These are phyloP conservation scores for Rhizopus arrhizus DNA, from an alignment of 371 early-diverging fungal genomes.

Conservation along the genomic window DNA sequence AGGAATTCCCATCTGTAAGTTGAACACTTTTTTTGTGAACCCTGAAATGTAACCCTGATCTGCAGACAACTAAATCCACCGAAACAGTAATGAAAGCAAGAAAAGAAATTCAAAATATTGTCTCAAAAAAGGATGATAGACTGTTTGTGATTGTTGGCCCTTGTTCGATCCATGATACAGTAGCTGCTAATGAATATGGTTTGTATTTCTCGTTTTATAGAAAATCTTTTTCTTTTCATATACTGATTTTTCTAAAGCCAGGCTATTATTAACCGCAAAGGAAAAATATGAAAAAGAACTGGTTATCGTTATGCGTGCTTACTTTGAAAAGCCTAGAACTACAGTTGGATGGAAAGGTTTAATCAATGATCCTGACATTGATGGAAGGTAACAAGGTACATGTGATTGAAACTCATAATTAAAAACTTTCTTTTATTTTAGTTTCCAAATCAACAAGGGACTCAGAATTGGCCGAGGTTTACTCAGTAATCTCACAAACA, in stretches of 20 bases:
- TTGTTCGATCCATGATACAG: slow-evolving; percentile 91
- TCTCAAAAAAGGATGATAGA: slow-evolving; percentile 82
- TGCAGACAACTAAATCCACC: slow-evolving; percentile 34
- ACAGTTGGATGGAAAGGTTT: slow-evolving; percentile 95
- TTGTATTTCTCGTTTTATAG: not conserved
- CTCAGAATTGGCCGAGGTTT: slow-evolving; percentile 82
- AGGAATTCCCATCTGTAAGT: slow-evolving; percentile 61
- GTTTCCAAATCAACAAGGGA: slow-evolving; percentile 90
- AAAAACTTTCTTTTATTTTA: slow-evolving; percentile 13
- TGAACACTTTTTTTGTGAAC: not conserved
- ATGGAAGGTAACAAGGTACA: slow-evolving; percentile 57
- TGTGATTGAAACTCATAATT: slow-evolving; percentile 5
- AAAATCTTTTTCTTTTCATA: not conserved
- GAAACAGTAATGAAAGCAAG: slow-evolving; percentile 52
- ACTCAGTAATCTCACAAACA: slow-evolving; percentile 67
- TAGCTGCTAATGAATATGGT: slow-evolving; percentile 84
- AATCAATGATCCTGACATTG: slow-evolving; percentile 88
- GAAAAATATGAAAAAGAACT: slow-evolving; percentile 62
- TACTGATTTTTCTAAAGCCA: slow-evolving; percentile 14
- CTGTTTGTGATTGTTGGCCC: slow-evolving; percentile 89
- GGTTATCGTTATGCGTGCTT: slow-evolving; percentile 87
- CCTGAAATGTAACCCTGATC: not conserved
- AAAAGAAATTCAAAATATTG: slow-evolving; percentile 62
- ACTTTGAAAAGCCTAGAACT: slow-evolving; percentile 95
- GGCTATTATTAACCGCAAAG: slow-evolving; percentile 35